Evolutionary conservation across 78 protist genomes (phyloP).

Genomic region (Dictyostelium brefeldianum): DNA sequence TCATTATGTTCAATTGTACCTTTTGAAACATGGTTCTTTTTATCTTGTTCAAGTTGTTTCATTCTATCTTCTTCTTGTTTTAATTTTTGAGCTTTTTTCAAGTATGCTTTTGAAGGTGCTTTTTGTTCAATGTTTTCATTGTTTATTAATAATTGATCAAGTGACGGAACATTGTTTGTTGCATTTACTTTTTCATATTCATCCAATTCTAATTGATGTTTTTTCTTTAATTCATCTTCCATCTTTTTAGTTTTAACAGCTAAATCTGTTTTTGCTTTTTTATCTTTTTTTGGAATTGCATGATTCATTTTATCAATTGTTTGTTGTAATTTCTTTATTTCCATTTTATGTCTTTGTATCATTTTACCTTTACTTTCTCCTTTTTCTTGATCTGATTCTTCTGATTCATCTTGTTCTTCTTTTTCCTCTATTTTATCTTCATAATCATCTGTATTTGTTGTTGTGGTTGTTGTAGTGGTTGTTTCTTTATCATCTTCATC

Average conservation of each 20-base stretch:
- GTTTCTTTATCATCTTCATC: constrained; percentile 24
- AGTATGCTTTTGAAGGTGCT: constrained; percentile 50
- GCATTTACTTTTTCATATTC: constrained; percentile 12
- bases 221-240: constrained; percentile 70
- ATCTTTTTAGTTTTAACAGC: constrained; percentile 41
- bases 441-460: neutral
- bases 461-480: neutral
- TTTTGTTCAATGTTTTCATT: neutral
- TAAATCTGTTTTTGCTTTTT: constrained; percentile 76
- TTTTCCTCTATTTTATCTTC: neutral
- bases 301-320: constrained; percentile 40
- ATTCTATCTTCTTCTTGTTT: constrained; percentile 58
- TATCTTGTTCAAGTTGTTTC: constrained; percentile 72
- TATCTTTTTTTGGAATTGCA: constrained; percentile 75
- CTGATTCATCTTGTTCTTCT: neutral
- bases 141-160: neutral
- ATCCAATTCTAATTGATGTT: constrained; percentile 52
- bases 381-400: constrained; percentile 8
- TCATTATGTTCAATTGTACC: constrained; percentile 37
- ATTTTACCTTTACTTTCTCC: constrained; percentile 77
- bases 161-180: neutral
- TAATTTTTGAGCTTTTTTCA: constrained; percentile 33
- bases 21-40: constrained; percentile 60
- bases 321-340: constrained; percentile 73
- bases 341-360: constrained; percentile 82